Evolutionary conservation across 768 basidiomycete species (phyloP).

Genomic region (Exidia glandulosa): DNA sequence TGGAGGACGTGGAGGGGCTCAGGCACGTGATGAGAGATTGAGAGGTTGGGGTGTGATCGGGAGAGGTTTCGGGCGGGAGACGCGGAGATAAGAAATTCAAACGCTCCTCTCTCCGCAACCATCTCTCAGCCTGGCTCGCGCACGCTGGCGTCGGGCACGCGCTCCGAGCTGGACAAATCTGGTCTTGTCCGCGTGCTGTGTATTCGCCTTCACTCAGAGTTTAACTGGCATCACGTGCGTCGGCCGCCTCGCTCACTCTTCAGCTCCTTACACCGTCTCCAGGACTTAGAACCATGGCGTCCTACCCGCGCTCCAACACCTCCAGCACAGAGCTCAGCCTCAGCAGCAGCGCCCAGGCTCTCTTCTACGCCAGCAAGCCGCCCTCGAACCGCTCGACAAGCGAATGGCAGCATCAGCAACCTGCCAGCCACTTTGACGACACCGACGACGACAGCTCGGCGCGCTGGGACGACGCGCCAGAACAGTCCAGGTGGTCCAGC

Average conservation of each 20-base stretch:
- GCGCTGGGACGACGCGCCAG: not conserved
- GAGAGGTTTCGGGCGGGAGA: no score
- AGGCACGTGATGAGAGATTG: no score
- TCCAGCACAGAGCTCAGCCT: not conserved
- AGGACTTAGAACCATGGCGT: not conserved
- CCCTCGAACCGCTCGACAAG: not conserved
- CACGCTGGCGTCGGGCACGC: no score
- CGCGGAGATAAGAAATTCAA: no score
- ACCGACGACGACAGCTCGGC: not conserved
- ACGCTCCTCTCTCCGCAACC: no score
- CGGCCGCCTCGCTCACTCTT: not conserved
- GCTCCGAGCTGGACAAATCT: not conserved
- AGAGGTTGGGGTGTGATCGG: no score
- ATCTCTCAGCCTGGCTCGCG: no score
- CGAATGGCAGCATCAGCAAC: not conserved
- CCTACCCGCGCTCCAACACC: not conserved
- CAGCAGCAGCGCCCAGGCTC: not conserved
- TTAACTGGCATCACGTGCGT: not conserved
- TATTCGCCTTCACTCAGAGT: not conserved
- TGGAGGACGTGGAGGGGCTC: no score
- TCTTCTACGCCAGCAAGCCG: not conserved
- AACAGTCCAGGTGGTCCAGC: not conserved
- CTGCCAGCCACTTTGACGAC: not conserved
- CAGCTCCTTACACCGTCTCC: not conserved
- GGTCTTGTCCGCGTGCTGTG: not conserved